A percentile compares a stretch with the other conserved stretches of the same genome.
Evolutionary conservation across 75 land plant species (phyloP).

Genomic region (Picea glauca): DNA sequence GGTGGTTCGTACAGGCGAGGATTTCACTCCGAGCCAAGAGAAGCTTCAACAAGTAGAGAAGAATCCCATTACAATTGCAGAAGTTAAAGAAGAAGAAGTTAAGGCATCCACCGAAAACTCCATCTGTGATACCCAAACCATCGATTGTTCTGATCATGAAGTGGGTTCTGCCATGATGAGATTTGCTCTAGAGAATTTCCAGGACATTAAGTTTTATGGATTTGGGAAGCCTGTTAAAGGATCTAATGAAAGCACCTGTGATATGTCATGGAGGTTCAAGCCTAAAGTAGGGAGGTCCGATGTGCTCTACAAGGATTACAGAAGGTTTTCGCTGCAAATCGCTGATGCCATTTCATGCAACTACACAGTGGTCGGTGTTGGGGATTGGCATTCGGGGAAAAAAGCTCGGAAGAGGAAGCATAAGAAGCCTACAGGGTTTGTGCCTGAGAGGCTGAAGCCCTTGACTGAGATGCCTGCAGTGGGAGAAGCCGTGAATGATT

Average conservation of each 20-base stretch:
- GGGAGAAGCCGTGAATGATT: constrained; percentile 61
- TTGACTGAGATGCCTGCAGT: constrained; percentile 26
- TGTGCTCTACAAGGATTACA: constrained; percentile 74
- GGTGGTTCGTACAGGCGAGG: constrained; percentile 73
- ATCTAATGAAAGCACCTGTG: constrained; percentile 40
- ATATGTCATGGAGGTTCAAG: constrained; percentile 84
- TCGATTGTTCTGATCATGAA: constrained; percentile 61
- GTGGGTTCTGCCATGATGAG: constrained; percentile 61
- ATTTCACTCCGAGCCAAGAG: constrained; percentile 15
- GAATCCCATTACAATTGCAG: constrained; percentile 21
- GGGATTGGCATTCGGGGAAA: constrained; percentile 81
- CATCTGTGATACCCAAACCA: neutral
- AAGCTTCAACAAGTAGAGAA: neutral
- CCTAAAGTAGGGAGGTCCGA: constrained; percentile 58
- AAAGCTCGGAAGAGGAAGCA: constrained; percentile 65
- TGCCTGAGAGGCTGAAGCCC: neutral
- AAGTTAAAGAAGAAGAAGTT: constrained; percentile 21
- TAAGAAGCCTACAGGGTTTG: constrained; percentile 21
- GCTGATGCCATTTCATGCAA: constrained; percentile 31
- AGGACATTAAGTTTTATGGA: constrained; percentile 62
- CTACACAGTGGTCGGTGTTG: constrained; percentile 47
- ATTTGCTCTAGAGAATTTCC: constrained; percentile 48
- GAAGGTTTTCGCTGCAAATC: constrained; percentile 52
- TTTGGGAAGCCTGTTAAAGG: constrained; percentile 73
- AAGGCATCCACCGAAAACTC: neutral